phyloP scores from a whole-genome alignment of 1,284 basidiomycete genomes.

The Cryptococcus hybrid region DNA sequence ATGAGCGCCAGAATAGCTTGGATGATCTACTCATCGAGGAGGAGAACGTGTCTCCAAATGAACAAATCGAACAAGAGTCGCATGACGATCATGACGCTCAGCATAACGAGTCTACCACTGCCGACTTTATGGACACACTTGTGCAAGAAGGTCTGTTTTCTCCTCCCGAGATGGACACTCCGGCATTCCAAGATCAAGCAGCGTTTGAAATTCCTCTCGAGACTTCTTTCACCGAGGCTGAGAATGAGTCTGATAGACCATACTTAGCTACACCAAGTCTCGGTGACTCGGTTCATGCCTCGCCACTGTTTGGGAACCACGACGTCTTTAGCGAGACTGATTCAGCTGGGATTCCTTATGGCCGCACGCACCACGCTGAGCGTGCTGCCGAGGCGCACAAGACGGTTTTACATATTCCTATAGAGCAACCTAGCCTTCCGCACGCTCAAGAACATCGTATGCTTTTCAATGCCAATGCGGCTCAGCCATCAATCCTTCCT shows the following conservation, averaged over 20 bases:
- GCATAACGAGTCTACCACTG: conserved; percentile 41
- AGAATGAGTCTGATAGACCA: conserved; percentile 12
- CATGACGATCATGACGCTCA: background rate
- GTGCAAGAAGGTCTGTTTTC: conserved; percentile 48
- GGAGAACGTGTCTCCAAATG: conserved; percentile 3
- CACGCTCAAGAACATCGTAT: conserved; percentile 30
- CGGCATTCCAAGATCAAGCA: conserved; percentile 32
- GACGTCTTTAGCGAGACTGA: conserved; percentile 19
- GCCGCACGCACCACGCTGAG: conserved; percentile 62
- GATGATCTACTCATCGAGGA: conserved; percentile 14
- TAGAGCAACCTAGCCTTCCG: conserved; percentile 36
- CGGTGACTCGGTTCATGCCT: conserved; percentile 27
- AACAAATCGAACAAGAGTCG: background rate
- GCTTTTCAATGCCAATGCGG: conserved; percentile 42
- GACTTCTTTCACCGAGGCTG: conserved; percentile 4
- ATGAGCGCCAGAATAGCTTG: conserved; percentile 27
- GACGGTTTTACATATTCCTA: conserved; percentile 1
- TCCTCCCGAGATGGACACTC: conserved; percentile 33
- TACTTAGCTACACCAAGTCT: conserved; percentile 38
- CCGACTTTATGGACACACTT: conserved; percentile 49
- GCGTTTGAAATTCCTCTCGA: conserved; percentile 26
- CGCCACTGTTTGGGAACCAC: conserved; percentile 22
- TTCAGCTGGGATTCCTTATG: conserved; percentile 66
- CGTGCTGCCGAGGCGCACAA: conserved; percentile 25
- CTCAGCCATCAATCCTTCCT: conserved; percentile 29